Evolutionary conservation across 495 filamentous ascomycete genomes (phyloP), one percentile per base, ranked within the genome.

Genomic region (Aspergillus bridgeri): DNA sequence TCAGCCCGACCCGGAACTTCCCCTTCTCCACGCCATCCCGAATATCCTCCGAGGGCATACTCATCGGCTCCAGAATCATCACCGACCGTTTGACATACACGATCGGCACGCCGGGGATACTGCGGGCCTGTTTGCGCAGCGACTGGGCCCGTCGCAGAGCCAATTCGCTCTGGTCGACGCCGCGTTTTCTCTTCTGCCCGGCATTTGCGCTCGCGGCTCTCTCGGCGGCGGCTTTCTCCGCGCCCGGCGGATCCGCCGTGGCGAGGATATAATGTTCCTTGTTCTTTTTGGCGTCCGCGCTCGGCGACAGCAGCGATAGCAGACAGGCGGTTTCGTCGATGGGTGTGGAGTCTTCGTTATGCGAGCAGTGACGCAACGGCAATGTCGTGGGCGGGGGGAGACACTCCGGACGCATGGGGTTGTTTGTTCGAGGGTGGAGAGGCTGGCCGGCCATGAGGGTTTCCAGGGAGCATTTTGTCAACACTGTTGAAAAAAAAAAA

Each of bases 231-330:
- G 51, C 55, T 33, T 70, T 64, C 50, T 73, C 65, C 3, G 62
- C 43, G 2, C 64, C 51, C 4, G 65, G 62, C 2, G 75, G 70
- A 33, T 78, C 77, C 6, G 77, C 89, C 21, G 83, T 89, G 6
- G 92, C 92, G 21, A 97, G 86, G 20, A 92, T 86, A 71, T 97
- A 98, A 50, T 92, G 81, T 67, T 96, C 86, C 67, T 92, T 96
- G 68, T 99, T 99, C 63, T 83, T 70, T 59, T 76, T 77, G 1
- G 52, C 57, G 3, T 75, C 75, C 18, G 74, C 68, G 61, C 87
- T 88, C 0, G 90, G 87, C 62, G 91, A 91, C 1, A 96, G 84
- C 4, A 94, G 85, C 0, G 82, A 86, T 48, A 83, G 75, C 22
- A 97, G 75, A 69, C 95, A 99, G 59, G 91, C 89, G 22, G 82